phyloP scores from a whole-genome alignment of 768 basidiomycete species.

The Russula ochroleuca region DNA sequence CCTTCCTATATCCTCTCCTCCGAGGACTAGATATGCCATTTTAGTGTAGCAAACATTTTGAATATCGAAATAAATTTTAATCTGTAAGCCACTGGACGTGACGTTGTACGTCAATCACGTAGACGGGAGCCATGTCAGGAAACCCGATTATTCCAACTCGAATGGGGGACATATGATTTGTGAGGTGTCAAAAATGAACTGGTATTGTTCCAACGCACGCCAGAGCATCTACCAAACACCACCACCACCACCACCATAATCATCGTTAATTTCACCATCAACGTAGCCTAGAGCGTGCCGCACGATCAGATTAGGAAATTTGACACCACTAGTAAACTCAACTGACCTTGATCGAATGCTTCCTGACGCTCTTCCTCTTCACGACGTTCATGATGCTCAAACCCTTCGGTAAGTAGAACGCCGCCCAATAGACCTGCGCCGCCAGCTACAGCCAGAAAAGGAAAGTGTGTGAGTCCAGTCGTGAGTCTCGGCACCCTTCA shows the following conservation, averaged over 20 bases:
- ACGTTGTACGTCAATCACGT: conserved; percentile 4
- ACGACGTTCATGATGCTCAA: conserved; percentile 47
- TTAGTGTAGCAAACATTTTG: conserved; percentile 3
- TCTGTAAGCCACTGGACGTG: not conserved
- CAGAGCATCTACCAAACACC: conserved; percentile 29
- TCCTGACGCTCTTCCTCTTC: conserved; percentile 34
- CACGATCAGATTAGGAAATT: not conserved
- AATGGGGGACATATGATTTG: not conserved
- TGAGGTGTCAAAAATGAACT: not conserved
- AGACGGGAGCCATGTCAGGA: conserved; percentile 5
- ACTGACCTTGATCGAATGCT: conserved; percentile 39
- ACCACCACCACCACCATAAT: conserved; percentile 28
- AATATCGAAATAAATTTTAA: conserved; percentile 5
- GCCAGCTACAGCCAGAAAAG: conserved; percentile 34
- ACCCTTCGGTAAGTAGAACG: conserved; percentile 47
- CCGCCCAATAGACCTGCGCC: conserved; percentile 69
- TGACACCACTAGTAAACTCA: not conserved
- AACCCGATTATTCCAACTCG: conserved; percentile 12
- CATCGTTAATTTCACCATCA: conserved; percentile 27
- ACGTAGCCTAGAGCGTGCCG: conserved; percentile 33
- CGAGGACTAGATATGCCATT: conserved; percentile 8
- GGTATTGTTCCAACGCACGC: not conserved
- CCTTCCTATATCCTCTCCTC: not conserved
- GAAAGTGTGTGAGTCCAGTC: not conserved
- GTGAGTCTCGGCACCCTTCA: not conserved